phyloP scores from a whole-genome alignment of 345 rosid genomes.

The Geranium brycei region DNA sequence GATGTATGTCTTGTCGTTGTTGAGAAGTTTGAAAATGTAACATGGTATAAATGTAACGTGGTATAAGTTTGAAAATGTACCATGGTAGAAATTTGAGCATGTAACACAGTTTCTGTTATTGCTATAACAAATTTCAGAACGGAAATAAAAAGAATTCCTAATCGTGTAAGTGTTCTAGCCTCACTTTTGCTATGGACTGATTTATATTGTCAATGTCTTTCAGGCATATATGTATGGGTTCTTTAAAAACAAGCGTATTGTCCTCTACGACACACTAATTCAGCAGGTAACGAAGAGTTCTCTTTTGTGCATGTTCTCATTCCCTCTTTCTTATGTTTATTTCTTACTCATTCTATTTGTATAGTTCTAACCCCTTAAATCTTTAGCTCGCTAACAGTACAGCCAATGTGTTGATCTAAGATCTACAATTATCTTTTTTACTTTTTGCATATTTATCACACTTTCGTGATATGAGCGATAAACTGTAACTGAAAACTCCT shows the following conservation, averaged over 20 bases:
- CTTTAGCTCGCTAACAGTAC: not conserved
- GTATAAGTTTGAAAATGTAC: too few relatives aligned
- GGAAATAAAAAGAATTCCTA: not conserved
- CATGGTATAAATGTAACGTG: too few relatives aligned
- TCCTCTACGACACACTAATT: slow-evolving; percentile 90
- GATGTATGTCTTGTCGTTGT: not conserved
- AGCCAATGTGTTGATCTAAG: not conserved
- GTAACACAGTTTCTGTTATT: not conserved
- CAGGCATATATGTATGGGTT: slow-evolving; percentile 99
- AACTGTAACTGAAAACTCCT: not conserved
- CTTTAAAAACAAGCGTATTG: slow-evolving; percentile 96
- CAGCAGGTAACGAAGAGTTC: slow-evolving; percentile 55
- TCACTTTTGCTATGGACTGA: not conserved
- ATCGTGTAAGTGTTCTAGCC: not conserved
- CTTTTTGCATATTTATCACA: too few relatives aligned
- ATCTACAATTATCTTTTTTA: too few relatives aligned
- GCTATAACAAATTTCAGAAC: not conserved
- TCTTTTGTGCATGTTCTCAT: not conserved
- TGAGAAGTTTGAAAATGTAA: not conserved
- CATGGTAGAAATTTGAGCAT: too few relatives aligned
- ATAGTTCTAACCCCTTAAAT: not conserved
- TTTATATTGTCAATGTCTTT: slow-evolving; percentile 10
- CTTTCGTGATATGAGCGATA: not conserved
- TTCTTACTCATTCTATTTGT: not conserved
- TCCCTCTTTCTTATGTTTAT: not conserved